Evolutionary conservation across 495 filamentous ascomycete species (phyloP), one percentile per base, ranked within the genome.

Genomic region (Aspergillus steynii): DNA sequence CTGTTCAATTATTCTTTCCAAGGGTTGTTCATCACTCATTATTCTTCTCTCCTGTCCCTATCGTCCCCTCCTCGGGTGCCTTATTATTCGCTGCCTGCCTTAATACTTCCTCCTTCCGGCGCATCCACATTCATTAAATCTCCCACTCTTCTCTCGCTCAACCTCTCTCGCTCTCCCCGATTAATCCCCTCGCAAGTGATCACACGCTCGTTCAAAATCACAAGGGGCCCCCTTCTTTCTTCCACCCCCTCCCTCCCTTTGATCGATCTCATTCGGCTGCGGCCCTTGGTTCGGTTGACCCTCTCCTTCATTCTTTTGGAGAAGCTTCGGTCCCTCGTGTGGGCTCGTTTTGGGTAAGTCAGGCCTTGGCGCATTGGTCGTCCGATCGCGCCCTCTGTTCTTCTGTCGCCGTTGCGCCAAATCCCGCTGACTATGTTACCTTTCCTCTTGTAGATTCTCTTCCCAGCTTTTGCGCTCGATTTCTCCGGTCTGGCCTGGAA

Each of bases 221-320:
- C 31, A 42, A 49, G 54, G 47, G 53, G 37, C 56, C 9, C 15
- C 53, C 47, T 62, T 55, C 53, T 57, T 68, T 31, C 60, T 61
- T 56, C 65, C 62, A 25, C 52, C 61, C 61, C 46, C 55, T n/a
- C 48, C 46, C 37, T 60, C 59, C 63, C 66, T 59, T 64, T 65
- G 58, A 66, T 69, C 64, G 63, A 34, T 63, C 46, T 52, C 37
- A 50, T 47, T 54, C 34, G 51, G 37, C 48, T 47, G 50, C 48
- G 28, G 20, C 31, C 31, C 37, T 48, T 61, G 53, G 65, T 58
- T 42, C 42, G 34, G 25, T 10, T 42, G 37, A 7, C 49, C 47
- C 37, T 61, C 59, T 65, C 66, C 61, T 64, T 65, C 61, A 66
- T 69, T 66, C 66, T 37, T 63, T 53, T 52, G 51, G 55, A 51